Evolutionary conservation across 2,329 filamentous ascomycete genomes (phyloP).

Genomic region (Colletotrichum sp.): DNA sequence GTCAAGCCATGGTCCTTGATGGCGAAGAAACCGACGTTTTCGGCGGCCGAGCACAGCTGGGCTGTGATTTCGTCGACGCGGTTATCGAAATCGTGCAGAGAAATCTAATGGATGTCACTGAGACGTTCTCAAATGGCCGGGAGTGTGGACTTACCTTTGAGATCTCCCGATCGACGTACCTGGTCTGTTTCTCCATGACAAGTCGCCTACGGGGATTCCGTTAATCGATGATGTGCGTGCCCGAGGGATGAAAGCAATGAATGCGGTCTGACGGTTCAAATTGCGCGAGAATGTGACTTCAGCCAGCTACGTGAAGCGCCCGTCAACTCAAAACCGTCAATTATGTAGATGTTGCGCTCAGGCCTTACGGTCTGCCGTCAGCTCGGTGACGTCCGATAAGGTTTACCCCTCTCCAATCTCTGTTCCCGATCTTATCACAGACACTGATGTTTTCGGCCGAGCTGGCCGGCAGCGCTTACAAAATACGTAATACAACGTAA

Average conservation of each 20-base stretch:
- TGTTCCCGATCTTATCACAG: not conserved
- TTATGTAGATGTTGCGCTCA: not conserved
- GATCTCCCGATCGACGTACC: not conserved
- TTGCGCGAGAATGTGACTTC: not conserved
- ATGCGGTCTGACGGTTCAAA: rapidly evolving
- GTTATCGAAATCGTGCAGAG: not conserved
- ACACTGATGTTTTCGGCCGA: not conserved
- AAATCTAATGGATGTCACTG: not conserved
- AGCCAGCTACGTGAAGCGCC: not conserved
- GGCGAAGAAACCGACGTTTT: not conserved
- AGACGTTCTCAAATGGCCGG: not conserved
- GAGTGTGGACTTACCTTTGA: not conserved
- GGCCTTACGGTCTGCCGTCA: not conserved
- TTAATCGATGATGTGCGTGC: not conserved
- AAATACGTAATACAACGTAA: not conserved
- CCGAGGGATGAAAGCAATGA: rapidly evolving
- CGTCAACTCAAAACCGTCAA: not conserved
- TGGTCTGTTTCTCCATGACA: not conserved
- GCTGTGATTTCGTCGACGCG: not conserved
- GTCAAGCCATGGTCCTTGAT: not conserved
- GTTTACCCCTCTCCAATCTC: not conserved
- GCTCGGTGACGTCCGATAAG: not conserved
- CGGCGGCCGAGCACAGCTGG: not conserved
- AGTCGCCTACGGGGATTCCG: not conserved
- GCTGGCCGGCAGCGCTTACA: not conserved